Evolutionary conservation across 2,329 filamentous ascomycete species (phyloP).

Genomic region (Clonostachys byssicola): DNA sequence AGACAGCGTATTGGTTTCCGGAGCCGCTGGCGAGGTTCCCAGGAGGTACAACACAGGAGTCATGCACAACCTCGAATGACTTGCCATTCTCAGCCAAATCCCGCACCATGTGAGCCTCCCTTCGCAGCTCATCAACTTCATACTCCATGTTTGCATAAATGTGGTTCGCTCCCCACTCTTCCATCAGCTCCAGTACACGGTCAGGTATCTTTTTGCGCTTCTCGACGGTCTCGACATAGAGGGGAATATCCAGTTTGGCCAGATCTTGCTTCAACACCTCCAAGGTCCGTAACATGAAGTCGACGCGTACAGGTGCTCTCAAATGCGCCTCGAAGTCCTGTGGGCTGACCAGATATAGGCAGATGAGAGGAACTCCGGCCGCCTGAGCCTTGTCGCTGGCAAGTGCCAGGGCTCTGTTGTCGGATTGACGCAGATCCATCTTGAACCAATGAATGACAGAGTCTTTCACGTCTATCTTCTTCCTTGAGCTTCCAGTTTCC

Average conservation of each 20-base stretch:
- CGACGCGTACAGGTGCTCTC: constrained; percentile 67
- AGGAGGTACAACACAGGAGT: constrained; percentile 79
- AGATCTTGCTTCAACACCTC: constrained; percentile 62
- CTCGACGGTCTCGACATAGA: constrained; percentile 70
- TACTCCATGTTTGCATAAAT: constrained; percentile 85
- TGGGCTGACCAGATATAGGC: constrained; percentile 75
- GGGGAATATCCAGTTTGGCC: constrained; percentile 67
- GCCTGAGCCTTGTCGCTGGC: constrained; percentile 64
- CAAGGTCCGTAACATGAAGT: constrained; percentile 76
- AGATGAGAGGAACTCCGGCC: constrained; percentile 67
- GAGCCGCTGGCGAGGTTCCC: constrained; percentile 61
- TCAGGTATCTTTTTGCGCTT: constrained; percentile 58
- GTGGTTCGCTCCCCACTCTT: constrained; percentile 70
- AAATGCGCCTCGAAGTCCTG: constrained; percentile 83
- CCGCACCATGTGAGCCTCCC: constrained; percentile 65
- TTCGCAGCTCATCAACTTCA: constrained; percentile 82
- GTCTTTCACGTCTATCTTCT: constrained; percentile 45
- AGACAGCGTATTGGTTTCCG: constrained; percentile 80
- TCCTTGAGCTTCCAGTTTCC: constrained; percentile 52
- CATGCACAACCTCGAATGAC: constrained; percentile 68
- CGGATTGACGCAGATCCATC: constrained; percentile 66
- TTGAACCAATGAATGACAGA: constrained; percentile 91
- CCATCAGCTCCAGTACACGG: constrained; percentile 60
- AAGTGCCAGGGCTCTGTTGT: constrained; percentile 68
- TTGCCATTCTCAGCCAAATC: constrained; percentile 59